Conservation (phyloP, 2,329 filamentous ascomycete genomes). For the Botrytis elliptica region DNA sequence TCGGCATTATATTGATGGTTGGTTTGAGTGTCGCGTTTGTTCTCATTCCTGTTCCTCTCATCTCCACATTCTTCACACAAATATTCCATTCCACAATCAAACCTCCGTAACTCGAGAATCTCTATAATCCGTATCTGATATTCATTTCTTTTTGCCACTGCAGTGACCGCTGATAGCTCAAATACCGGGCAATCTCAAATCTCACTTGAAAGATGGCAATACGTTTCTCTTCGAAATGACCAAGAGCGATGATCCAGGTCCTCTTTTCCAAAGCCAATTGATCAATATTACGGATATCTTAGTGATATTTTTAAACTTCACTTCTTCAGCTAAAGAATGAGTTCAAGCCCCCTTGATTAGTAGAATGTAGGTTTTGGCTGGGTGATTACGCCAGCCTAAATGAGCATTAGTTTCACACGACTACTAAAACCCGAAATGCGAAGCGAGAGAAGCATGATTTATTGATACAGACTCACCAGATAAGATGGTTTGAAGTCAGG, state of each 20-base stretch:
- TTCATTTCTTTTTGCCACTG: neutral
- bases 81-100: neutral
- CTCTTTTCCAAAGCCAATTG: neutral
- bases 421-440: neutral
- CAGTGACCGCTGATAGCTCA: neutral
- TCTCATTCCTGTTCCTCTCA: constrained; percentile 26
- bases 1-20: neutral
- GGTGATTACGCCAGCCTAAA: neutral
- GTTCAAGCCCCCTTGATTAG: neutral
- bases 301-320: neutral
- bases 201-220: neutral
- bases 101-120: neutral
- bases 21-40: neutral
- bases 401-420: neutral
- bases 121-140: neutral
- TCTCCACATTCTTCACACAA: neutral
- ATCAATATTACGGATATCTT: neutral
- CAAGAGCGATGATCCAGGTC: neutral
- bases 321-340: neutral
- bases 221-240: neutral
- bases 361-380: no score
- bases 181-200: neutral
- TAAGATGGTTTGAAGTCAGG: no score
- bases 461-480: no score
- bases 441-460: no score